Evolutionary conservation across 768 basidiomycete species (phyloP).

Genomic region (Collybiopsis luxurians): DNA sequence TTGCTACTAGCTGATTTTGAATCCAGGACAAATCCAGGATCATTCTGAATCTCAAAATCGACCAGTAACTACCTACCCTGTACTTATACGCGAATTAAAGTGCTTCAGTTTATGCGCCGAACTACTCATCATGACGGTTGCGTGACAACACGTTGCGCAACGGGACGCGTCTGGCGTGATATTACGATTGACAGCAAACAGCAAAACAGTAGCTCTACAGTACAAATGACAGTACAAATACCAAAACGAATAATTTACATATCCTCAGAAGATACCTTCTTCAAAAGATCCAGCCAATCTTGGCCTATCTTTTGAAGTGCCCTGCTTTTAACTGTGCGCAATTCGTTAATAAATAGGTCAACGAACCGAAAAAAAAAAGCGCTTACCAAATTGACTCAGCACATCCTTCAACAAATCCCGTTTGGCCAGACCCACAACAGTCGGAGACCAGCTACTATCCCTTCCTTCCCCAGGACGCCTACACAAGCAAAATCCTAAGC

Average conservation of each 20-base stretch:
- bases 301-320: constrained; percentile 69
- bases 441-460: constrained; percentile 64
- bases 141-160: no score
- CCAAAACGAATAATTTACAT: constrained; percentile 5
- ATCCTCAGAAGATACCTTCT: constrained; percentile 60
- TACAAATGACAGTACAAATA: no score
- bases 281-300: constrained; percentile 82
- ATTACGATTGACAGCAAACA: no score
- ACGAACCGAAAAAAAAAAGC: not conserved
- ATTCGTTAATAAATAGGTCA: not conserved
- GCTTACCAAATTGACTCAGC: constrained; percentile 71
- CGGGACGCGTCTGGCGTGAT: no score
- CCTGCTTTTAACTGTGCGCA: constrained; percentile 68
- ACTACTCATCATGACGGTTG: no score
- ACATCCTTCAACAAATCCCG: constrained; percentile 85
- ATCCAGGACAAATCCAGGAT: no score
- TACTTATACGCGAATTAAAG: no score
- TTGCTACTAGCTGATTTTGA: no score
- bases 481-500: not conserved
- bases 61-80: no score
- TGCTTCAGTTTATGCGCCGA: no score
- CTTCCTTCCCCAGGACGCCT: constrained; percentile 35
- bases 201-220: no score
- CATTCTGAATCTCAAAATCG: no score
- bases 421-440: constrained; percentile 68